Percentiles rank a stretch among this genome's conserved stretches.
Evolutionary conservation across 805 yeast species (phyloP).

Genomic region (Cyberlindnera xishuangbannaensis): DNA sequence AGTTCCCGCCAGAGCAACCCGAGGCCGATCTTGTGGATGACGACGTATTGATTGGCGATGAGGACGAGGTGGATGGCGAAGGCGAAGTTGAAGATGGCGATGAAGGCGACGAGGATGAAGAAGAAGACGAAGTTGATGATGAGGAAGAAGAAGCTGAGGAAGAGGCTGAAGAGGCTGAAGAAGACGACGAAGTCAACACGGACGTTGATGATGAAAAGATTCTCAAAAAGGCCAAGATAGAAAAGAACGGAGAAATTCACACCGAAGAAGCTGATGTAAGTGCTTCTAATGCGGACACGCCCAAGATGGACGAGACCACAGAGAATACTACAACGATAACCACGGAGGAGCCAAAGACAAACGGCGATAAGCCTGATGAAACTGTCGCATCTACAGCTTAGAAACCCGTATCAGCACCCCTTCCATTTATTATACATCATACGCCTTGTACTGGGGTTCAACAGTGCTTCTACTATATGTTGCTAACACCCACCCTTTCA

Average conservation of each 20-base stretch:
- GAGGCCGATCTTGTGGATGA: conserved; percentile 59
- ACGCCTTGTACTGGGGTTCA: neutral
- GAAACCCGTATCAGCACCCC: neutral
- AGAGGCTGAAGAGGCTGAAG: conserved; percentile 27
- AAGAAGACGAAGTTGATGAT: conserved; percentile 40
- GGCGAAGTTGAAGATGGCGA: conserved; percentile 37
- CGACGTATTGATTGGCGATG: conserved; percentile 27
- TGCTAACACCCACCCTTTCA: too few species aligned
- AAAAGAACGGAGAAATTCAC: conserved; percentile 1
- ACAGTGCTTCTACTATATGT: too few species aligned
- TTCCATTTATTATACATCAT: neutral
- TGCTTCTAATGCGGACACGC: conserved; percentile 16
- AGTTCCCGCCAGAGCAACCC: conserved; percentile 73
- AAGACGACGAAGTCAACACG: conserved; percentile 28
- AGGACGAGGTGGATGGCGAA: conserved; percentile 44
- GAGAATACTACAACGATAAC: conserved; percentile 5
- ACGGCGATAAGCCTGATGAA: conserved; percentile 3
- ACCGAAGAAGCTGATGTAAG: conserved; percentile 2
- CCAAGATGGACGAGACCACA: conserved; percentile 14
- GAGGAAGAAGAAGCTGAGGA: conserved; percentile 38
- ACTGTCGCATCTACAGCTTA: neutral
- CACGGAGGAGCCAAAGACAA: neutral
- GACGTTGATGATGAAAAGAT: conserved; percentile 20
- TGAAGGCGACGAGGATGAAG: conserved; percentile 42
- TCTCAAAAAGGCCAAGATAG: conserved; percentile 10